Base-by-base conservation (phyloP, 192 early-diverging fungal genomes). In the Dispira simplex region DNA sequence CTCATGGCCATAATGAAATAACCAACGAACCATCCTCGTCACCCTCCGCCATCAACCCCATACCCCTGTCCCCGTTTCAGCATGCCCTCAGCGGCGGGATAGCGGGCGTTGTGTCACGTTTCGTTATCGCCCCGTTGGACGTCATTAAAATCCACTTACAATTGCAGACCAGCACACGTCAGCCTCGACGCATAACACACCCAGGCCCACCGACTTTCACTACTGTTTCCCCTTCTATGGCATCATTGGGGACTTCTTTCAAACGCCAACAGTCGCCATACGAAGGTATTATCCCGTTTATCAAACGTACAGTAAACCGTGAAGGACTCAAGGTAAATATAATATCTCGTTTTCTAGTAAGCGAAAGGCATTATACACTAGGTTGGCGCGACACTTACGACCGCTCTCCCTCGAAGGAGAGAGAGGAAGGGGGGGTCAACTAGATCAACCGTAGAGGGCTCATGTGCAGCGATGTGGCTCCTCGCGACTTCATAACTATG, bases 131-230 rank as follows among this genome's bases (percentile, higher is more conserved):
- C 13, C 95, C 95, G 10, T 75, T 98, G 4, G 95, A 98, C 62
- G 93, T 98, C 8, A 82, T 95, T 64, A 98, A 98, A 72, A 93
- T 94, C 56, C 81, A 90, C 26, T 78, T 89, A 27, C 88, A 85
- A 64, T 68, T 85, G 64, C 63, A 54, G 28, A 71, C 67, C 6
- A 66, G 70, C 63, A 28, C 65, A 14, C 71, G 60, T 8, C 23
- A 63, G 0, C 66, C 67, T 23, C 49, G 39, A 25, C 32, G 6
- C 6, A 4, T 39, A 39, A 39, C 32, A 39, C 32, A 39, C 6
- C 6, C 32, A 4, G 6, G 6, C 32, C 32, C 32, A 39, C 6
- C 6, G 32, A 39, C 32, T 6, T 39, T 6, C 32, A 39, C 32
- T 46, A 23, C 60, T 47, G 18, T 65, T 32, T 11, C 60, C 72